A percentile compares a stretch with the other conserved stretches of the same genome.
Conservation (phyloP, 352 stramenopile genomes). For the Pythium angustatum region DNA sequence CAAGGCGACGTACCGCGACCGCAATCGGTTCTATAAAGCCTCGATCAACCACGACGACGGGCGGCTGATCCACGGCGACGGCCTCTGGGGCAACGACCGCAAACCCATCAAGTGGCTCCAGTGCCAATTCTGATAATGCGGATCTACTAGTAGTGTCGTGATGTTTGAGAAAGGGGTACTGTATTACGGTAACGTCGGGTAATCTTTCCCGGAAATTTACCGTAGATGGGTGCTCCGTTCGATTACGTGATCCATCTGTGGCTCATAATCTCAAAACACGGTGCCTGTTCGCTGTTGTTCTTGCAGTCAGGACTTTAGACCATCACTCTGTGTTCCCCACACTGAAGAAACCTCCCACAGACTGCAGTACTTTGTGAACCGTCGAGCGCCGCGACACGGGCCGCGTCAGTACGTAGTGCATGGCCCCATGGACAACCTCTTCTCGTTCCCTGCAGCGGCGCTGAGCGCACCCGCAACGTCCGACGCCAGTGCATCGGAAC, state of each 20-base stretch:
- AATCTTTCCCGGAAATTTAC: neutral
- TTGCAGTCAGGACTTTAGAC: neutral
- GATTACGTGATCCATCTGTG: conserved; percentile 4
- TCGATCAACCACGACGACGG: conserved; percentile 40
- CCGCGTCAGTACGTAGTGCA: no score
- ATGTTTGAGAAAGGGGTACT: conserved; percentile 1
- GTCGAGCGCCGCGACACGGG: no score
- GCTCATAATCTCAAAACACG: conserved; percentile 11
- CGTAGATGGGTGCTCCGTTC: neutral
- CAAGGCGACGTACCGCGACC: conserved; percentile 22
- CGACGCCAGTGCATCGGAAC: neutral
- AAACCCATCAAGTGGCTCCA: conserved; percentile 35
- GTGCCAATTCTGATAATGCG: conserved; percentile 22
- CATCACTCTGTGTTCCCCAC: conserved; percentile 20
- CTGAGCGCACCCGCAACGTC: neutral
- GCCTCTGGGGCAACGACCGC: conserved; percentile 24
- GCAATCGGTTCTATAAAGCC: conserved; percentile 33
- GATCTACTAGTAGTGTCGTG: neutral
- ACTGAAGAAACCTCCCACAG: conserved; percentile 23
- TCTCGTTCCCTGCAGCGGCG: conserved; percentile 27
- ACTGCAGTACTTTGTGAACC: no score
- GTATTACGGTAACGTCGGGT: conserved; percentile 3
- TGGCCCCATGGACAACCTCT: conserved; percentile 27
- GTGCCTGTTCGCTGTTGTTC: neutral
- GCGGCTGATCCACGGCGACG: conserved; percentile 30